Evolutionary conservation across 2,329 filamentous ascomycete genomes (phyloP), one percentile per base, ranked within the genome.

Genomic region (Aureobasidium sp.): DNA sequence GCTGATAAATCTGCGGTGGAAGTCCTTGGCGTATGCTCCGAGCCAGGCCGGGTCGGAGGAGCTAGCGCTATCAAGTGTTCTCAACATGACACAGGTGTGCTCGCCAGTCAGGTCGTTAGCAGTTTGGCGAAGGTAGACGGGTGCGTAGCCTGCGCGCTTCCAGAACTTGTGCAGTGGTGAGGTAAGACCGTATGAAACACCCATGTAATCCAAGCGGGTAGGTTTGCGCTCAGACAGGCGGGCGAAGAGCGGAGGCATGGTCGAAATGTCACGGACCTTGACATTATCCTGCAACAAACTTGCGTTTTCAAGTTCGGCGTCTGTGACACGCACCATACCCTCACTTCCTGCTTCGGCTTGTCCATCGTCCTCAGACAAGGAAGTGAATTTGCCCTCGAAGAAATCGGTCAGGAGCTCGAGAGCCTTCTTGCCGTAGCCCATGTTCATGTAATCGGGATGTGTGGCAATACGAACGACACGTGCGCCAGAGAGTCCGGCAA

Each of bases 61-160:
- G 58, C 76, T 79, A 63, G 84, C 81, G 7, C 65, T 67, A 55
- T 79, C 74, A 3, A 99, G 81, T 1, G 91, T 89, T 62, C 91
- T 86, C 53, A 99, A 82, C 95, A 99, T 99, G 32, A 99, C 93
- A 72, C 91, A 97, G 0, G 94, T 96, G 73, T 99, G 94, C 75
- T 99, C 94, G 61, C 94, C 94, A 0, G 95, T 99, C 49, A 99
- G 81, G 62, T 97, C 94, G 72, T 97, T 99, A 57, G 94, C 82
- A 2, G 95, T 99, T 77, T 99, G 94, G 37, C 94, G 85, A 15
- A 99, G 82, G 70, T 99, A 99, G 0, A 99, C 90, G 0, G 94
- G 94, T 2, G 86, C 85, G 73, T 97, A 99, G 0, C 81, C 81
- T 16, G 88, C 85, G 39, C 89, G 88, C 76, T 97, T 96, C 94